A percentile compares a stretch with the other conserved stretches of the same genome.
phyloP scores from a whole-genome alignment of 2,329 filamentous ascomycete species.

The Reticulascus tulasneorum region DNA sequence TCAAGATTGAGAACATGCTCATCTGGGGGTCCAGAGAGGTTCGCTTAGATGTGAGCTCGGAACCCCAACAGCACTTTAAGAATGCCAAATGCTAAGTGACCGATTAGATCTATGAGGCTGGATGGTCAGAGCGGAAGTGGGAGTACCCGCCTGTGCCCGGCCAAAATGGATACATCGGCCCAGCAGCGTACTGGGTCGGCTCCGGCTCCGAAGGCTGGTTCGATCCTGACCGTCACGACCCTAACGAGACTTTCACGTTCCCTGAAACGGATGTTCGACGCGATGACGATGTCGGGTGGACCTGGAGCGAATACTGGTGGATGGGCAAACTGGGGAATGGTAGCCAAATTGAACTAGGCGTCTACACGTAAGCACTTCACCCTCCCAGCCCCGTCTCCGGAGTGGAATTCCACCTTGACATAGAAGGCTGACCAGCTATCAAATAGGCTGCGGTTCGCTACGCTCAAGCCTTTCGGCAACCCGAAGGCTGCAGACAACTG shows the following conservation, averaged over 20 bases:
- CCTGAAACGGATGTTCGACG: constrained; percentile 16
- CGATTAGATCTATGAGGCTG: constrained; percentile 28
- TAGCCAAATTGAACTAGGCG: constrained; percentile 31
- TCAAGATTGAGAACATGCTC: constrained; percentile 10
- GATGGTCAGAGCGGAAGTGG: constrained; percentile 36
- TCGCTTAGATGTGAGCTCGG: constrained; percentile 10
- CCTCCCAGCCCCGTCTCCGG: too few species aligned
- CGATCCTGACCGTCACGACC: constrained; percentile 15
- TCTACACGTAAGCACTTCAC: constrained; percentile 22
- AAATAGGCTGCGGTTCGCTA: neutral
- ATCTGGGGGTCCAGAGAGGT: constrained; percentile 15
- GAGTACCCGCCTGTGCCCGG: constrained; percentile 34
- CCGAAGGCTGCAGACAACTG: neutral
- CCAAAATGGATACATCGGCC: constrained; percentile 35
- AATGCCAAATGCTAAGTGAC: neutral
- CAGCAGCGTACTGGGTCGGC: constrained; percentile 23
- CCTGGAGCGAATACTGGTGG: constrained; percentile 27
- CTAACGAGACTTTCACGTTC: constrained; percentile 18
- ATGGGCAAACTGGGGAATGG: constrained; percentile 38
- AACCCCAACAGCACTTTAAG: too few species aligned
- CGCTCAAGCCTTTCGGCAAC: neutral
- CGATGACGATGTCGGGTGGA: constrained; percentile 6
- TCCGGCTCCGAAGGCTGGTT: constrained; percentile 9
- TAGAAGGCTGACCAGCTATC: neutral
- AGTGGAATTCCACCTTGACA: rapidly evolving